Evolutionary conservation across 108 stramenopile genomes (phyloP).

Genomic region (Licmophora abbreviata): DNA sequence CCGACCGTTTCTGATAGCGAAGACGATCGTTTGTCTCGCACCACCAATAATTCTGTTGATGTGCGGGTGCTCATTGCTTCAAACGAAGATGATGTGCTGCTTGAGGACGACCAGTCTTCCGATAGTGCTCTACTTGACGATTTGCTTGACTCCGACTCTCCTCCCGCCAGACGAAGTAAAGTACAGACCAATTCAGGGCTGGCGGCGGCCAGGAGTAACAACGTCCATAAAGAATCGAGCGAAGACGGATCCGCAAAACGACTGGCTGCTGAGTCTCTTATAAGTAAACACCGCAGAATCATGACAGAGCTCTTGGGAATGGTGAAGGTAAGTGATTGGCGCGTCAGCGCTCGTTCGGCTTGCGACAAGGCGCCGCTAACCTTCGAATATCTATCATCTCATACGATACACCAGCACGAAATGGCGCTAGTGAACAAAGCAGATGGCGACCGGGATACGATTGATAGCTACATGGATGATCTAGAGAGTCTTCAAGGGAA

Average conservation of each 20-base stretch:
- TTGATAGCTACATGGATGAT: conserved; percentile 59
- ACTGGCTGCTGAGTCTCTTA: background rate
- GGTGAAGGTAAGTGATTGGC: too few relatives aligned
- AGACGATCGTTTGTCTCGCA: too few relatives aligned
- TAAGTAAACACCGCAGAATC: background rate
- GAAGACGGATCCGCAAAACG: background rate
- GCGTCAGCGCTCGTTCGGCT: too few relatives aligned
- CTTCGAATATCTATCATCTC: conserved; percentile 35
- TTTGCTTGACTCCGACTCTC: background rate
- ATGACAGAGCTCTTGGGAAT: background rate
- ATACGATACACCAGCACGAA: conserved; percentile 54
- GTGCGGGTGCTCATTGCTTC: too few relatives aligned
- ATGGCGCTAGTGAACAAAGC: conserved; percentile 57
- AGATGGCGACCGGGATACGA: conserved; percentile 49
- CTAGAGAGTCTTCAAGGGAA: conserved; percentile 45
- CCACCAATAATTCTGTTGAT: too few relatives aligned
- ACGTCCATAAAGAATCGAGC: too few relatives aligned
- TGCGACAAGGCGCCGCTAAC: background rate
- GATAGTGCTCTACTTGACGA: conserved; percentile 3
- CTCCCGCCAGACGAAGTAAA: background rate
- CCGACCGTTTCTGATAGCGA: background rate
- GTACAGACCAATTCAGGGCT: background rate
- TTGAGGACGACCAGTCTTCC: conserved; percentile 29
- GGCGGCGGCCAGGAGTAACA: background rate
- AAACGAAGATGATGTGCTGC: conserved; percentile 13